Base-by-base conservation (phyloP, 768 basidiomycete genomes). In the Lactarius akahatsu region DNA sequence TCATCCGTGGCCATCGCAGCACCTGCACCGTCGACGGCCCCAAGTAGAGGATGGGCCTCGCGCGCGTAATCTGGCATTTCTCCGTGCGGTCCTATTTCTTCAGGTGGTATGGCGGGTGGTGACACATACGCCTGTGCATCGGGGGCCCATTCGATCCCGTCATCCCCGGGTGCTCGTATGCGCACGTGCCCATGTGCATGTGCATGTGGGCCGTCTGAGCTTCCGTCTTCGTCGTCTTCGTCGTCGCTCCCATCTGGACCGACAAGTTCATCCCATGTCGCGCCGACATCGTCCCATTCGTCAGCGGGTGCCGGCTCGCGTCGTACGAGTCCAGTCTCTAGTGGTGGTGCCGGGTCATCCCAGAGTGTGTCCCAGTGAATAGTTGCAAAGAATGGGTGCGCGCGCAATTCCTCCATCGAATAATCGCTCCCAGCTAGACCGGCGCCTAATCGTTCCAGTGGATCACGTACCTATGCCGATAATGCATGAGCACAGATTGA, bases 331-430 rank as follows among this genome's bases (percentile, higher is more conserved):
- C 90, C 90, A 15, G 83, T 76, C 74, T 85, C 83, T 13, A 89
- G 77, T 0, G 76, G 76, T 26, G 90, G 90, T 5, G 82, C 79
- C 7, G 83, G 78, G n/a, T 80, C 80, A 0, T 80, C 85, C 91
- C 91, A 92, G 4, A 92, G 78, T 0, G 77, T 80, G 11, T 79
- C 76, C 90, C 90, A 92, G 59, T 80, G 77, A 61, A 90, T 78
- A 20, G 76, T 68, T 20, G 77, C 74, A 64, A 92, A 87, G 73
- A 91, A 92, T 0, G 83, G 78, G 70, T 91, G 90, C 10, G 75
- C 72, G 4, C 86, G 83, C 55, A 92, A 80, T 11, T 82, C 81
- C 55, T 75, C 70, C 77, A 79, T 79, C 63, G 77, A 80, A 71
- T 74, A 77, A 30, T 65, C 61, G 64, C 70, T 76, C 32, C 75